These are phyloP conservation scores for Dentipellis sp. DNA, from an alignment of 768 basidiomycete species.

Conservation along the genomic window DNA sequence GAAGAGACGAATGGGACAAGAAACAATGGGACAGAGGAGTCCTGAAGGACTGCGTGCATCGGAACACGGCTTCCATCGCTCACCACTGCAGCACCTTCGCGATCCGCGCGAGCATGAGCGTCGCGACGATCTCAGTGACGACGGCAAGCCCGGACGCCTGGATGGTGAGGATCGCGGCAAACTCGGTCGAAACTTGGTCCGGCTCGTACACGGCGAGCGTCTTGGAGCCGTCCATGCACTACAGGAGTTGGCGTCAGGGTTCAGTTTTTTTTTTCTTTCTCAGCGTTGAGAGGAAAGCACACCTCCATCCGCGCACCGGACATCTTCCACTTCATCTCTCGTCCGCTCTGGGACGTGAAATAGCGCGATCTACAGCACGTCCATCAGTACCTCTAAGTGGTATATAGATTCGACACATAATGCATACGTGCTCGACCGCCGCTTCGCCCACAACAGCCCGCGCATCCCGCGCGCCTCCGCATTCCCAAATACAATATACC, in stretches of 20 bases:
- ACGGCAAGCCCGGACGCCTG: slow-evolving; percentile 46
- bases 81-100: slow-evolving; percentile 50
- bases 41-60: not conserved
- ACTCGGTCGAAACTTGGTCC: slow-evolving; percentile 44
- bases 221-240: slow-evolving; percentile 54
- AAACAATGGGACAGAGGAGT: no score
- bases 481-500: slow-evolving; percentile 64
- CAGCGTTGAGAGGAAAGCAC: slow-evolving; percentile 12
- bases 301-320: slow-evolving; percentile 62
- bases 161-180: slow-evolving; percentile 52
- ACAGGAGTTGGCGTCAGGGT: slow-evolving; percentile 2
- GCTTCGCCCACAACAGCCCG: slow-evolving; percentile 46
- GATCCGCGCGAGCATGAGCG: slow-evolving; percentile 67
- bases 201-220: slow-evolving; percentile 61
- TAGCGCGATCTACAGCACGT: slow-evolving; percentile 49
- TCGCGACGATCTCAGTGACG: slow-evolving; percentile 72
- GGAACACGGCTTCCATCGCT: not conserved
- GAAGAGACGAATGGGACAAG: no score
- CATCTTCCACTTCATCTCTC: slow-evolving; percentile 71
- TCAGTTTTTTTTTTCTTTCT: no score
- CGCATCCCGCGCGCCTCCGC: slow-evolving; percentile 48
- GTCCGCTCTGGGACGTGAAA: slow-evolving; percentile 62
- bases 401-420: no score
- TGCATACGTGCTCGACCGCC: slow-evolving; percentile 54
- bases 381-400: not conserved